Evolutionary conservation across 495 filamentous ascomycete species (phyloP).

Genomic region (Polyplosphaeria fusca): DNA sequence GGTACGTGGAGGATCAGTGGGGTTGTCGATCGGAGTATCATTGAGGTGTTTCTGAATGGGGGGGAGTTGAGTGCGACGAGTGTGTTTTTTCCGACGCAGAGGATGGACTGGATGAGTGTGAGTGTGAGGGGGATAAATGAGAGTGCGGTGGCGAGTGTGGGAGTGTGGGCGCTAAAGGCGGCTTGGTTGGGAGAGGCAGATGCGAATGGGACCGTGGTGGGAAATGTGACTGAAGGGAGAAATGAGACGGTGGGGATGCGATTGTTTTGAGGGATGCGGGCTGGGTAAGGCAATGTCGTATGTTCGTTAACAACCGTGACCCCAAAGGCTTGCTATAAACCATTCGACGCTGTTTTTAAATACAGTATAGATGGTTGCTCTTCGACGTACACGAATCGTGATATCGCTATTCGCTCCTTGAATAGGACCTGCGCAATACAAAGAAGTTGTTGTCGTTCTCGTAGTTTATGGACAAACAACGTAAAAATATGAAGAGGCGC

Average conservation of each 20-base stretch:
- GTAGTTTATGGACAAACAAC: too few relatives aligned
- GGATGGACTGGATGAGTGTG: conserved; percentile 44
- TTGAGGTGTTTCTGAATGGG: conserved; percentile 51
- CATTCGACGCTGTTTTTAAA: too few relatives aligned
- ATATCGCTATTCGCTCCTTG: too few relatives aligned
- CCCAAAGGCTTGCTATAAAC: too few relatives aligned
- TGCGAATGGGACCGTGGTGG: conserved; percentile 10
- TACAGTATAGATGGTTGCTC: too few relatives aligned
- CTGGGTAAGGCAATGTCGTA: too few relatives aligned
- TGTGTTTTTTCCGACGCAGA: conserved; percentile 46
- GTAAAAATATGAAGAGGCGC: too few relatives aligned
- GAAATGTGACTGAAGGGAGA: neutral
- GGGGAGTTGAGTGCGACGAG: conserved; percentile 47
- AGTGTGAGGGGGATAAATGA: conserved; percentile 41
- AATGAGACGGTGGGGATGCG: neutral
- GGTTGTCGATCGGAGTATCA: conserved; percentile 51
- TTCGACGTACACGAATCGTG: too few relatives aligned
- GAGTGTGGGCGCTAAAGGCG: conserved; percentile 36
- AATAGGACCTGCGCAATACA: too few relatives aligned
- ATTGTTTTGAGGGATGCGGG: too few relatives aligned
- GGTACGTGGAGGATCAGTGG: conserved; percentile 42
- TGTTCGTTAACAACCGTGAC: too few relatives aligned
- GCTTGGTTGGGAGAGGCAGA: neutral
- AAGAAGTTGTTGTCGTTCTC: too few relatives aligned
- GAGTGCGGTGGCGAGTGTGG: conserved; percentile 41